Percentiles rank a stretch among this genome's conserved stretches.
phyloP scores from a whole-genome alignment of 768 basidiomycete genomes.

The Tulasnella sp. region DNA sequence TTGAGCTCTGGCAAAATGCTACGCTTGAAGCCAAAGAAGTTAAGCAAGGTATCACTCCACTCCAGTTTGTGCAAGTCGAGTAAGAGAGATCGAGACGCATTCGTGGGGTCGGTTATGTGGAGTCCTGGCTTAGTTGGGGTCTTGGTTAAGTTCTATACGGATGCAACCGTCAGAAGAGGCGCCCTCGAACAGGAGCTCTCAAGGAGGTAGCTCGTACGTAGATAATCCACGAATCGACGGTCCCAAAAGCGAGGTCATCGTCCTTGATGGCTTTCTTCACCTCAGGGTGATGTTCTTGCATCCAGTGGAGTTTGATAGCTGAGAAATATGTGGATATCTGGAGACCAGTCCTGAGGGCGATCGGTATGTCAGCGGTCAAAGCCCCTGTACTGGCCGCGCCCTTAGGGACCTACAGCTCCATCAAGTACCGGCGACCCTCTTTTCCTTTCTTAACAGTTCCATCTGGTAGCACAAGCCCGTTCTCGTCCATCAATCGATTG shows the following conservation, averaged over 20 bases:
- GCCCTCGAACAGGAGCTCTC: neutral
- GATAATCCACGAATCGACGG: constrained; percentile 95
- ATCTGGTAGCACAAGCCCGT: constrained; percentile 71
- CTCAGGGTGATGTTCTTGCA: constrained; percentile 82
- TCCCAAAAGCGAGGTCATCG: constrained; percentile 87
- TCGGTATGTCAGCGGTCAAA: constrained; percentile 24
- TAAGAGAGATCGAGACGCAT: constrained; percentile 94
- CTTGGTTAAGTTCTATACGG: constrained; percentile 51
- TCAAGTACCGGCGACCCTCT: constrained; percentile 66
- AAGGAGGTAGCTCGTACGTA: constrained; percentile 58
- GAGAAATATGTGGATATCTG: constrained; percentile 99
- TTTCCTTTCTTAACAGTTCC: constrained; percentile 72
- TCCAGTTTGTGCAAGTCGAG: constrained; percentile 78
- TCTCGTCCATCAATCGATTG: constrained; percentile 67
- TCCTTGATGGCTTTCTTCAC: constrained; percentile 77
- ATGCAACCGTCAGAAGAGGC: constrained; percentile 59
- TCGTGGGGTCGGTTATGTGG: constrained; percentile 91
- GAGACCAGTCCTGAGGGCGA: constrained; percentile 71
- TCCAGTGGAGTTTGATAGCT: constrained; percentile 94
- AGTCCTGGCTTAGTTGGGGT: constrained; percentile 48
- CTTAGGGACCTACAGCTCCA: constrained; percentile 60
- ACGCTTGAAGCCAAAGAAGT: constrained; percentile 80
- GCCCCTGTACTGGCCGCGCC: constrained; percentile 29
- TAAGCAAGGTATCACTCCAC: constrained; percentile 82
- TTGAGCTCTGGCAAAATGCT: constrained; percentile 86